These are phyloP conservation scores for Mrakia hoshinonis DNA, from an alignment of 768 basidiomycete species.

Conservation along the genomic window DNA sequence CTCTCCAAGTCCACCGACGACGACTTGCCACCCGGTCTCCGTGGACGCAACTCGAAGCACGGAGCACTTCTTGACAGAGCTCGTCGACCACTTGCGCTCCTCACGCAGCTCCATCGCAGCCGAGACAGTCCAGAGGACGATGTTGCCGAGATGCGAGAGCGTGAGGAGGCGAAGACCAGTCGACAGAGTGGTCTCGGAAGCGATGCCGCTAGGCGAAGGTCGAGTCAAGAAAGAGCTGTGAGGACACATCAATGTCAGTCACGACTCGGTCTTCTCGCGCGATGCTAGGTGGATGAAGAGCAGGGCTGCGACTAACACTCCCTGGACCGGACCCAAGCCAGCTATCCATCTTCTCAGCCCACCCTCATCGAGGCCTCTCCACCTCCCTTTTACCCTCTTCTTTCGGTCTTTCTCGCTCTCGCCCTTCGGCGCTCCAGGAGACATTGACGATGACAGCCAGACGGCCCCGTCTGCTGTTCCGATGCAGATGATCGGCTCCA, in stretches of 20 bases:
- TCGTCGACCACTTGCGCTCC: constrained; percentile 6
- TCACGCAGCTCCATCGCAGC: not conserved
- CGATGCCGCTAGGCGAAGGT: not conserved
- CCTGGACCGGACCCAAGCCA: not conserved
- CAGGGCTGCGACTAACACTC: constrained; percentile 2
- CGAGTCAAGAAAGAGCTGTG: not conserved
- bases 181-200: not conserved
- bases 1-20: constrained; percentile 4
- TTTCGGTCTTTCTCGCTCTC: constrained; percentile 9
- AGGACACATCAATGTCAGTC: not conserved
- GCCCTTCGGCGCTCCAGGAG: not conserved
- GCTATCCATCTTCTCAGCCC: not conserved
- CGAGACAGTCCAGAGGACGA: constrained; percentile 1
- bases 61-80: not conserved
- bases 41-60: not conserved
- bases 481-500: constrained; percentile 6
- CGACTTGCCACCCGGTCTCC: not conserved
- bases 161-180: not conserved
- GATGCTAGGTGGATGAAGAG: no score
- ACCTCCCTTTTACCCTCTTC: constrained; percentile 10
- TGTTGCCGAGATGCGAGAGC: not conserved
- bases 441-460: constrained; percentile 9
- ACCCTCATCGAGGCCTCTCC: constrained; percentile 7
- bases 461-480: constrained; percentile 23
- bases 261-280: not conserved